Conservation (phyloP, 2,329 filamentous ascomycete genomes). For the Botrytis aclada region DNA sequence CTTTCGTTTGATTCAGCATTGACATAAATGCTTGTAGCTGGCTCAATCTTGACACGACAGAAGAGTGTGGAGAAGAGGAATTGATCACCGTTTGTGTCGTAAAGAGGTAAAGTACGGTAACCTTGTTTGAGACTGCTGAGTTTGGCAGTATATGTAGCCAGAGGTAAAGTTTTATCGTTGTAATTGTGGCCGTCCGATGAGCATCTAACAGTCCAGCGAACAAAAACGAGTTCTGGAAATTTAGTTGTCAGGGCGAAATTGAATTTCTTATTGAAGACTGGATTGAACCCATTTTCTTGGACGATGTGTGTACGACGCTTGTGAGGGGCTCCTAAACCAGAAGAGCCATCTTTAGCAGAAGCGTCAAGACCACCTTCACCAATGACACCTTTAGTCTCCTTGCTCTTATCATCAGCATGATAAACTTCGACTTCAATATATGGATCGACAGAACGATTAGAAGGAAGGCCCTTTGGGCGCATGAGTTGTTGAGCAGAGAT, state of each 20-base stretch:
- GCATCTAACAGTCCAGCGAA: constrained; percentile 89
- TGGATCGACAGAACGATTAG: constrained; percentile 77
- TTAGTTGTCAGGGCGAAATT: constrained; percentile 86
- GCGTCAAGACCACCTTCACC: constrained; percentile 65
- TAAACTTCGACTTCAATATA: constrained; percentile 96
- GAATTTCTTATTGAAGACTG: constrained; percentile 77
- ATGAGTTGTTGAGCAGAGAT: constrained; percentile 95
- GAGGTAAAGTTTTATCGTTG: constrained; percentile 59
- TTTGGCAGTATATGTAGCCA: constrained; percentile 92
- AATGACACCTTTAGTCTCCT: constrained; percentile 72
- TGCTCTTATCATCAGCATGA: constrained; percentile 87
- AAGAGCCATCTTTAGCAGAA: constrained; percentile 60
- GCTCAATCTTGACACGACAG: constrained; percentile 73
- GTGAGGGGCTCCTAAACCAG: constrained; percentile 68
- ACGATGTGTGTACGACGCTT: constrained; percentile 78
- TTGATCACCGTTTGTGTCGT: constrained; percentile 84
- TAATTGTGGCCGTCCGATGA: constrained; percentile 71
- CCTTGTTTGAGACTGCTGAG: constrained; percentile 85
- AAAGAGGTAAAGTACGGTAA: constrained; percentile 86
- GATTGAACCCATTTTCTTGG: constrained; percentile 89
- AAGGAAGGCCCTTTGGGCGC: constrained; percentile 69
- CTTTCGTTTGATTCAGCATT: constrained; percentile 46
- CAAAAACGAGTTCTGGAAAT: constrained; percentile 87
- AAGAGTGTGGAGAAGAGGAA: constrained; percentile 95
- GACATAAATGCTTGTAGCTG: constrained; percentile 56